Conservation (phyloP, 2,329 filamentous ascomycete genomes). For the Amesomyces nigricolor region DNA sequence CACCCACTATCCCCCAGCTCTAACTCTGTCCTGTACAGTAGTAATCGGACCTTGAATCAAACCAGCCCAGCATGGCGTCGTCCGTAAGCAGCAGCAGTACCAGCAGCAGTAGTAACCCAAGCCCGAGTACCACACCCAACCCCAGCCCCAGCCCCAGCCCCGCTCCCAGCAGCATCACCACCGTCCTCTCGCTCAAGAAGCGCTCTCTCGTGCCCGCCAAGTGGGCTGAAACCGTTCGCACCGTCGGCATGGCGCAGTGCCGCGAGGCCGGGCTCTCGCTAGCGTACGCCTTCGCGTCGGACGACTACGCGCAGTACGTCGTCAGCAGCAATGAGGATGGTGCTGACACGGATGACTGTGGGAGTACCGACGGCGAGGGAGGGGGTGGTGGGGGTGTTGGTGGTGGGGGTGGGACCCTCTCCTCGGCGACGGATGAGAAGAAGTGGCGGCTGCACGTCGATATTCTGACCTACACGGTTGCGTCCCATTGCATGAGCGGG, state of each 20-base stretch:
- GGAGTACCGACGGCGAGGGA: too few relatives aligned
- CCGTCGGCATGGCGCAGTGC: constrained; percentile 61
- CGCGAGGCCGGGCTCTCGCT: constrained; percentile 66
- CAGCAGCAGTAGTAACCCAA: constrained; percentile 12
- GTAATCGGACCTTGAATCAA: background rate
- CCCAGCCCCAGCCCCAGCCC: background rate
- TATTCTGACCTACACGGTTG: constrained; percentile 71
- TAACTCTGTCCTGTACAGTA: background rate
- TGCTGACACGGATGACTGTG: constrained; percentile 19
- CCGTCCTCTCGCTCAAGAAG: constrained; percentile 29
- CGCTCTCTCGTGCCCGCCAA: constrained; percentile 47
- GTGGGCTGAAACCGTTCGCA: constrained; percentile 54
- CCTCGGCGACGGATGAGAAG: constrained; percentile 52
- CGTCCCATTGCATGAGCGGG: constrained; percentile 68
- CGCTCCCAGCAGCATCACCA: constrained; percentile 20
- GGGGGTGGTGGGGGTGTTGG: background rate
- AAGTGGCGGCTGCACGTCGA: constrained; percentile 72
- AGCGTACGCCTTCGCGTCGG: constrained; percentile 70
- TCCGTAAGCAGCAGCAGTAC: constrained; percentile 30
- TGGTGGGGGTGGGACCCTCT: constrained; percentile 23
- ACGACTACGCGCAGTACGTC: constrained; percentile 70
- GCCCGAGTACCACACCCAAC: constrained; percentile 2
- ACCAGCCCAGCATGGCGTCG: constrained; percentile 40
- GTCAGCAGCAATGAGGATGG: constrained; percentile 63
- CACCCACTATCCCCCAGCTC: background rate